Conservation (phyloP, 2,329 filamentous ascomycete genomes). For the Ambrosiella cleistominuta region DNA sequence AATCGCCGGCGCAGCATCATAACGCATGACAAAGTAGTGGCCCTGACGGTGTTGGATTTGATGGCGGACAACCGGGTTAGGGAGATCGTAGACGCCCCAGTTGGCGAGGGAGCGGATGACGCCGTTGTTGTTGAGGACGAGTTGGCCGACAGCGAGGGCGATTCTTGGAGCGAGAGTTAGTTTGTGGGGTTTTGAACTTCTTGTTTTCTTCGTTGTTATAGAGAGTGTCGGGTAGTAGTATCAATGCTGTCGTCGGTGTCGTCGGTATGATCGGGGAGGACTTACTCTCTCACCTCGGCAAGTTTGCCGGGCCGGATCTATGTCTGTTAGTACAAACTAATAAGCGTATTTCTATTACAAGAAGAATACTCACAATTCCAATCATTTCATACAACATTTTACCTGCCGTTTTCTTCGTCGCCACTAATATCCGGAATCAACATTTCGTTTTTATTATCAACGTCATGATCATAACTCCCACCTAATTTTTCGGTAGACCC, state of each 20-base stretch:
- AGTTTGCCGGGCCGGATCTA: constrained; percentile 86
- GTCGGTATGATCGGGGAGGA: constrained; percentile 15
- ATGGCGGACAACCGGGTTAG: constrained; percentile 59
- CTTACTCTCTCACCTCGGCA: constrained; percentile 86
- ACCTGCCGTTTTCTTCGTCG: constrained; percentile 5
- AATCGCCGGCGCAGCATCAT: constrained; percentile 57
- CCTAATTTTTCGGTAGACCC: neutral
- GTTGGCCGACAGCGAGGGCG: constrained; percentile 64
- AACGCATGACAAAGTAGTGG: constrained; percentile 97
- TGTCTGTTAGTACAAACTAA: neutral
- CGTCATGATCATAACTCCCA: neutral
- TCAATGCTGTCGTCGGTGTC: no score
- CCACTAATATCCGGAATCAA: neutral
- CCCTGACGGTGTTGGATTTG: constrained; percentile 70
- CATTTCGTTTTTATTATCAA: neutral
- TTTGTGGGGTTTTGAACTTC: constrained; percentile 2
- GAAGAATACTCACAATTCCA: constrained; percentile 53
- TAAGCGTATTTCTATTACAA: constrained; percentile 10
- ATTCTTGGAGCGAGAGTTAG: constrained; percentile 41
- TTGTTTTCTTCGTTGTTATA: neutral
- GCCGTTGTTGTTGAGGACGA: constrained; percentile 68
- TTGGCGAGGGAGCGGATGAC: constrained; percentile 86
- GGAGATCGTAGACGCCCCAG: constrained; percentile 85
- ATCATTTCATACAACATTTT: constrained; percentile 96
- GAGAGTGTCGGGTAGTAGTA: neutral